Percentiles rank a stretch among this genome's conserved stretches.
Conservation (phyloP, 176 grass and related monocot species). For the Tuctoria greenei region DNA sequence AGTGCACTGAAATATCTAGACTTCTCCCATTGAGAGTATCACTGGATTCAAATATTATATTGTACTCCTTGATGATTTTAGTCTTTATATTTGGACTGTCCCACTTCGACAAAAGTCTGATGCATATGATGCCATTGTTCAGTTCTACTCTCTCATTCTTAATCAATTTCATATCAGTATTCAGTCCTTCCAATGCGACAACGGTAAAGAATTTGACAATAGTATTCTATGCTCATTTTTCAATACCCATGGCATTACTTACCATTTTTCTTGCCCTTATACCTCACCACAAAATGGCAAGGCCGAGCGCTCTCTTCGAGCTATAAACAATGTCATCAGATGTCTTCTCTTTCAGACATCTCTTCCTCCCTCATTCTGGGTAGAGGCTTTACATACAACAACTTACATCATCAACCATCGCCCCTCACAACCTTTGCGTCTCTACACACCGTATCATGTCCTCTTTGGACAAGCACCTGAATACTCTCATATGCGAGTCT, state of each 20-base stretch:
- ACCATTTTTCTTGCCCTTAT: background rate
- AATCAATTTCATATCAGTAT: background rate
- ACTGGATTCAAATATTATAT: background rate
- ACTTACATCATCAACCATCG: background rate
- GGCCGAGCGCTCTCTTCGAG: background rate
- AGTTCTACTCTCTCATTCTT: background rate
- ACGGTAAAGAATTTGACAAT: background rate
- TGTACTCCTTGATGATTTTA: background rate
- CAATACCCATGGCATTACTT: background rate
- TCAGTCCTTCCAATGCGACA: background rate
- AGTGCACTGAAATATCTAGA: background rate
- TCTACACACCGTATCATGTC: background rate
- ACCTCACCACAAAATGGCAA: background rate
- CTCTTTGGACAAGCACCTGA: background rate
- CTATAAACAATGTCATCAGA: background rate
- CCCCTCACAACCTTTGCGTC: background rate
- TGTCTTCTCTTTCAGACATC: background rate
- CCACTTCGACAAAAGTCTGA: background rate
- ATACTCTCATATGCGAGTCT: background rate
- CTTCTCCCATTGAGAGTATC: background rate
- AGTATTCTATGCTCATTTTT: background rate
- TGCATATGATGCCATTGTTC: accelerated
- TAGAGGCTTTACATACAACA: background rate
- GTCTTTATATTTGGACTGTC: background rate
- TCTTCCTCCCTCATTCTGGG: too few relatives aligned